Evolutionary conservation across 768 basidiomycete species (phyloP), one percentile per base, ranked within the genome.

Genomic region (Lyophyllum atratum): DNA sequence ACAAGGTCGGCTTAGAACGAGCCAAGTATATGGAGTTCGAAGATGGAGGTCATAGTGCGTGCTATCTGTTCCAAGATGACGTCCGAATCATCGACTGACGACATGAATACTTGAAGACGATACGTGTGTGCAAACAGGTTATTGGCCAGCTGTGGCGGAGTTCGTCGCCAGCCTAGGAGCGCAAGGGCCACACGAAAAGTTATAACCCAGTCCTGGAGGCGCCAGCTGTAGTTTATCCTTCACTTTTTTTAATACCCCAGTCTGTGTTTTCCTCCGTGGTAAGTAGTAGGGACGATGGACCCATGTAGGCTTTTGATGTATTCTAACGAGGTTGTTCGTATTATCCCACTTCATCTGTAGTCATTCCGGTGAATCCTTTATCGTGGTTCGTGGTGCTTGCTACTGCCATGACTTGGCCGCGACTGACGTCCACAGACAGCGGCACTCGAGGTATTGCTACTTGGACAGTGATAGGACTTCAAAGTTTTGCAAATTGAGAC

Each of bases 161-260:
- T 85, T 84, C 61, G 66, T 85, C 17, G 67, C 64, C n/a, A 69
- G 43, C 40, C 86, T 96, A 70, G 90, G 88, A 68, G 96, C 94
- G 94, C 85, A 93, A 66, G 92, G 91, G 1, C 81, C 82, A 0
- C 78, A 81, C 3, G 85, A 87, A 66, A 79, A 40, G 17, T 28
- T 9, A 28, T 12, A n/a, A n/a, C n/a, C n/a, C n/a, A n/a, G n/a
- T n/a, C n/a, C n/a, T 3, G 21, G 48, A 34, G 21, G 22, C 4
- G 11, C 9, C 17, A n/a, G 37, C 14, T 39, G 8, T 7, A 11
- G 37, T n/a, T 9, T 39, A 15, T 15, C 6, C 1, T 24, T 14
- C 12, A 5, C 5, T 25, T 44, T 24, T 8, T 22, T 22, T 44
- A 10, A 44, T 44, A 44, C 43, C 43, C 43, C 8, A 15, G 39